Conservation (phyloP, 164 flowering plant species). For the Pachysandra terminalis region DNA sequence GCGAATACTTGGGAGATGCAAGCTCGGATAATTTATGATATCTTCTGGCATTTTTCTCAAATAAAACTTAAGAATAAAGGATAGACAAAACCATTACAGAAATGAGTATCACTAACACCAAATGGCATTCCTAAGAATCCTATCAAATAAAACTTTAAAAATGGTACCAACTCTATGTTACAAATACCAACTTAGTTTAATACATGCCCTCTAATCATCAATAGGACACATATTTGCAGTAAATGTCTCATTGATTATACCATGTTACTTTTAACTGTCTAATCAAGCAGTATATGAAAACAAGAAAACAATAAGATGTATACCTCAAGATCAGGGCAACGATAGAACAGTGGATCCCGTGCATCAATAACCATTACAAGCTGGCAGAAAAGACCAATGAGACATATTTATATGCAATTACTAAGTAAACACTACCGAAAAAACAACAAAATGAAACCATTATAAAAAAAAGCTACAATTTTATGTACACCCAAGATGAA, state of each 20-base stretch:
- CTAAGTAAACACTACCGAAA: not conserved
- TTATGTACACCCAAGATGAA: not conserved
- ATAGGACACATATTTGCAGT: not conserved
- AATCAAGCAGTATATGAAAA: not conserved
- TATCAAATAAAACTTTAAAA: not conserved
- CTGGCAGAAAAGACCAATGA: constrained; percentile 34
- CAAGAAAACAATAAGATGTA: not conserved
- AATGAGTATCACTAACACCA: not conserved
- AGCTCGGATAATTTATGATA: no score
- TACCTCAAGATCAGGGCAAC: constrained; percentile 99
- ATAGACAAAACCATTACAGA: not conserved
- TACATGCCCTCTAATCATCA: not conserved
- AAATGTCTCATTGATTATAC: not conserved
- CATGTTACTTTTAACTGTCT: not conserved
- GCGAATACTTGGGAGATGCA: no score
- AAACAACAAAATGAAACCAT: not conserved
- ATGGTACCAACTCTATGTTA: not conserved
- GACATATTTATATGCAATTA: constrained; percentile 2
- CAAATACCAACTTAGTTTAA: no score
- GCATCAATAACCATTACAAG: constrained; percentile 99
- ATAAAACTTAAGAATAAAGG: not conserved
- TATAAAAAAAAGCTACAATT: not conserved
- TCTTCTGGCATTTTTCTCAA: not conserved
- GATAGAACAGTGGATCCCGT: constrained; percentile 90
- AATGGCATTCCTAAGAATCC: not conserved